Evolutionary conservation across 2,329 filamentous ascomycete species (phyloP).

Genomic region (Xylaria multiplex): DNA sequence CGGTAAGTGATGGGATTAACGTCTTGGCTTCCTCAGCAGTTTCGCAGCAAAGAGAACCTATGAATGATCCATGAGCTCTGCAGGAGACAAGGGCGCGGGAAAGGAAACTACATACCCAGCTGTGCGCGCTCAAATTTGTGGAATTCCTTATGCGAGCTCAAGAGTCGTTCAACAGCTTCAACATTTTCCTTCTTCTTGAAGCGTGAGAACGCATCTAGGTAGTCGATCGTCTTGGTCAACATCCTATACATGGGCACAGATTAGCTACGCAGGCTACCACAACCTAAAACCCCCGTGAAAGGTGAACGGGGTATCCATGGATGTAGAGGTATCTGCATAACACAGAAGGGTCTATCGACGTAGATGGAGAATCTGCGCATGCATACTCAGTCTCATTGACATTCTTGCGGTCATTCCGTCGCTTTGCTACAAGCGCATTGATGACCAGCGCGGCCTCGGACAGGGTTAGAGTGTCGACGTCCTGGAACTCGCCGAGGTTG

Average conservation of each 20-base stretch:
- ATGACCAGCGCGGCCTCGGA: slow-evolving; percentile 93
- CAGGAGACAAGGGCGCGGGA: background rate
- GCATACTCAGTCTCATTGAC: slow-evolving; percentile 85
- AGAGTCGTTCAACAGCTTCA: slow-evolving; percentile 88
- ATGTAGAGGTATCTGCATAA: background rate
- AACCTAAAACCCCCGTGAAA: background rate
- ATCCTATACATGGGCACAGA: slow-evolving; percentile 61
- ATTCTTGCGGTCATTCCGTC: slow-evolving; percentile 81
- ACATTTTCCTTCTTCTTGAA: slow-evolving; percentile 97
- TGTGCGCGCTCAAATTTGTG: slow-evolving; percentile 94
- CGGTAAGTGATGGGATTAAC: slow-evolving; percentile 85
- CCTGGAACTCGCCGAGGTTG: slow-evolving; percentile 91
- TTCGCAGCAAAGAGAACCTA: slow-evolving; percentile 91
- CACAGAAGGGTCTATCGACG: background rate
- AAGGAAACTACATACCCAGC: slow-evolving; percentile 69
- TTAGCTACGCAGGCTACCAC: slow-evolving; percentile 22
- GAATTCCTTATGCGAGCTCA: slow-evolving; percentile 81
- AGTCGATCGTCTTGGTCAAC: slow-evolving; percentile 87
- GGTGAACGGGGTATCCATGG: background rate
- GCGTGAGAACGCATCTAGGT: slow-evolving; percentile 92
- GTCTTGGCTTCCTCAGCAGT: slow-evolving; percentile 96
- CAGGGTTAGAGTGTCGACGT: slow-evolving; percentile 89
- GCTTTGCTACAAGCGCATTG: slow-evolving; percentile 85
- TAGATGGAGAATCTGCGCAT: slow-evolving; percentile 12
- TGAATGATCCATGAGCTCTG: slow-evolving; percentile 19